Base-by-base conservation (phyloP, 169 alveolate genomes). In the Besnoitia besnoiti region DNA sequence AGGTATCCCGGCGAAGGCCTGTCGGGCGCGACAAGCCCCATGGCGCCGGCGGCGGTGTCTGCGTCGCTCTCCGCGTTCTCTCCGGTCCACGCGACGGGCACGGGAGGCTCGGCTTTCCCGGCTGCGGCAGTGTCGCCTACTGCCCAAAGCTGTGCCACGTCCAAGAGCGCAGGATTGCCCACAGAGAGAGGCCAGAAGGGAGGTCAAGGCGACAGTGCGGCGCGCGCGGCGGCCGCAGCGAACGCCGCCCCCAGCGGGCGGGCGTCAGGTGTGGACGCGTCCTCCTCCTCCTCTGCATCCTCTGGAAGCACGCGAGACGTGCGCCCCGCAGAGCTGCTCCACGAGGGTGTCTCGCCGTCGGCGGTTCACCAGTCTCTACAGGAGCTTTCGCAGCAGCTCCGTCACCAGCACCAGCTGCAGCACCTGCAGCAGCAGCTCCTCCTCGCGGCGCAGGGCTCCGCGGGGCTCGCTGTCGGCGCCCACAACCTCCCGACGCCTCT, bases 371-470 rank as follows among this genome's bases (percentile, higher is more conserved):
- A 55, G 30, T 55, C 67, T 5, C 67, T 55, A 19, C 67, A 55
- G 62, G 62, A 42, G 88, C 88, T 42, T 2, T 44, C n/a, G 90
- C 49, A 51, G 37, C 75, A 35, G 77, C 50, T 14, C n/a, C 77
- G 30, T 3, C 62, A 12, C 49, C 90, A 49, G 49, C 90, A 49
- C 76, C 90, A 49, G 77, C 90, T 30, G 75, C 90, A 49, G 90
- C 90, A 50, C 77, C 77, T 46, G 77, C 90, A 84, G 77, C 90
- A 50, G 50, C 75, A 84, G 55, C 62, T 35, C n/a, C 24, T 62
- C 35, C 85, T 30, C 55, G 55, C 51, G n/a, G 8, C 44, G 27
- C 50, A 35, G 50, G 55, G 37, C 19, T 2, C 51, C 4, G 85
- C 85, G 79, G 40, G 24, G 59, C 55, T 24, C 39, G 33, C 85